These are phyloP conservation scores for Diaporthe sp. DNA, from an alignment of 2,329 filamentous ascomycete species.

Conservation along the genomic window DNA sequence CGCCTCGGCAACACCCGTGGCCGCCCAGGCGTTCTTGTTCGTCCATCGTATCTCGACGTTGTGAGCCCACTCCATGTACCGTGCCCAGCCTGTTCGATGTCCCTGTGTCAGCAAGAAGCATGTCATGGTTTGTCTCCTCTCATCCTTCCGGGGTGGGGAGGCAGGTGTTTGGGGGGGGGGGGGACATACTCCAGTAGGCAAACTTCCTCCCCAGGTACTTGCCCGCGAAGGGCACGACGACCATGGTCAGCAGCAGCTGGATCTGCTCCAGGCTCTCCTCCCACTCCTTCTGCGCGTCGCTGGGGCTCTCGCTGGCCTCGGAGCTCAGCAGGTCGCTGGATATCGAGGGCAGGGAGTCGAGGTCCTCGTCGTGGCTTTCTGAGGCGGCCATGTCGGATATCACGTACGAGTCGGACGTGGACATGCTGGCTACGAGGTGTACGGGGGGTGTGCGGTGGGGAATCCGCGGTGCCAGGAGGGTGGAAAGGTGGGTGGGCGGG, in stretches of 20 bases:
- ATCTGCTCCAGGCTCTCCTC: slow-evolving; percentile 93
- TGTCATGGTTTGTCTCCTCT: not conserved
- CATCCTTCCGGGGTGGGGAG: no score
- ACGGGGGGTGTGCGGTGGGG: slow-evolving; percentile 6
- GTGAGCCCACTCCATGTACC: slow-evolving; percentile 96
- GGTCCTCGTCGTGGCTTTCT: slow-evolving; percentile 66
- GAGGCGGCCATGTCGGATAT: slow-evolving; percentile 61
- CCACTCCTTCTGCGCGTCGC: slow-evolving; percentile 94
- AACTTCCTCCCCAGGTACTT: slow-evolving; percentile 96
- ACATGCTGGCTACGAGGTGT: slow-evolving; percentile 36
- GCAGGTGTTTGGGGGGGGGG: not conserved
- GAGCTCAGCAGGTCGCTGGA: slow-evolving; percentile 65
- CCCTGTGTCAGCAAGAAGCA: slow-evolving; percentile 33
- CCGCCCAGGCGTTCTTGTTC: slow-evolving; percentile 74
- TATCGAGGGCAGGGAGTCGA: slow-evolving; percentile 75
- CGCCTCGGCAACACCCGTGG: slow-evolving; percentile 73
- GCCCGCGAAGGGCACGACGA: slow-evolving; percentile 91
- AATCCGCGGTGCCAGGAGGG: slow-evolving; percentile 4
- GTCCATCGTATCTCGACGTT: slow-evolving; percentile 78
- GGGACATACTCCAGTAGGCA: slow-evolving; percentile 90
- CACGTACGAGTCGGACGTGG: slow-evolving; percentile 64
- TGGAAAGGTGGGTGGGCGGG: slow-evolving; percentile 8
- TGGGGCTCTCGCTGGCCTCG: slow-evolving; percentile 68
- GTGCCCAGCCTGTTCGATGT: slow-evolving; percentile 79
- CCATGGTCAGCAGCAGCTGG: slow-evolving; percentile 93